A percentile compares a stretch with the other conserved stretches of the same genome.
phyloP scores from a whole-genome alignment of 2,329 filamentous ascomycete species.

The Verticillium nonalfalfae region DNA sequence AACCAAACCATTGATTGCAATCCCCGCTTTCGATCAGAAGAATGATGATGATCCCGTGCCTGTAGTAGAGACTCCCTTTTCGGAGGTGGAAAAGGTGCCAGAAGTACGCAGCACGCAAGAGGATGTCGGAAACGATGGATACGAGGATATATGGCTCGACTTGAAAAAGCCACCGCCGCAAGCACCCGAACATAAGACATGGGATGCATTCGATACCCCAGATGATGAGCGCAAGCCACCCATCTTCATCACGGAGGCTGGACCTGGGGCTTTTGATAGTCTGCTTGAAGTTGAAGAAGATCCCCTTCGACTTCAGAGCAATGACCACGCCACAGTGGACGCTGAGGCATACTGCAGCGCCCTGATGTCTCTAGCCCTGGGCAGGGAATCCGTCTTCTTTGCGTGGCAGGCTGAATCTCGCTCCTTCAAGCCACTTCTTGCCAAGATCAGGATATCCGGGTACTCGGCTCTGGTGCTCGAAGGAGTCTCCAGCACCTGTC shows the following conservation, averaged over 20 bases:
- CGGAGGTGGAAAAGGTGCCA: neutral
- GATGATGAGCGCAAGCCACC: conserved; percentile 32
- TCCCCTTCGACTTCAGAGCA: conserved; percentile 29
- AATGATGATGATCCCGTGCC: neutral
- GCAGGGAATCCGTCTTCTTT: conserved; percentile 68
- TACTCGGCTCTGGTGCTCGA: conserved; percentile 44
- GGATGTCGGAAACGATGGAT: neutral
- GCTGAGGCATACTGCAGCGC: conserved; percentile 45
- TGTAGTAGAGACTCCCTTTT: neutral
- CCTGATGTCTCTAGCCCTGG: conserved; percentile 61
- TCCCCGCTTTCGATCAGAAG: conserved; percentile 18
- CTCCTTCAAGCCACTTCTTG: conserved; percentile 43
- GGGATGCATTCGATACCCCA: conserved; percentile 57
- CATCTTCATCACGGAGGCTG: conserved; percentile 63
- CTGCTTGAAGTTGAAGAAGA: conserved; percentile 38
- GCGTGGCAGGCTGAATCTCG: conserved; percentile 45
- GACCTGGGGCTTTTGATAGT: conserved; percentile 59
- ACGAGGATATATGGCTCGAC: conserved; percentile 41
- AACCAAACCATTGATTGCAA: conserved; percentile 34
- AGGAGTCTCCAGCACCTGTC: conserved; percentile 38
- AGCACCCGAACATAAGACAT: conserved; percentile 50
- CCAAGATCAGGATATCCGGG: conserved; percentile 46
- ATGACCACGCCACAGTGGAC: conserved; percentile 36
- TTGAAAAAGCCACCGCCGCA: conserved; percentile 23
- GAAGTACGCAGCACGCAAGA: too few relatives aligned